These are phyloP conservation scores for Fusarium liriodendri DNA, from an alignment of 2,329 filamentous ascomycete genomes.

Conservation along the genomic window DNA sequence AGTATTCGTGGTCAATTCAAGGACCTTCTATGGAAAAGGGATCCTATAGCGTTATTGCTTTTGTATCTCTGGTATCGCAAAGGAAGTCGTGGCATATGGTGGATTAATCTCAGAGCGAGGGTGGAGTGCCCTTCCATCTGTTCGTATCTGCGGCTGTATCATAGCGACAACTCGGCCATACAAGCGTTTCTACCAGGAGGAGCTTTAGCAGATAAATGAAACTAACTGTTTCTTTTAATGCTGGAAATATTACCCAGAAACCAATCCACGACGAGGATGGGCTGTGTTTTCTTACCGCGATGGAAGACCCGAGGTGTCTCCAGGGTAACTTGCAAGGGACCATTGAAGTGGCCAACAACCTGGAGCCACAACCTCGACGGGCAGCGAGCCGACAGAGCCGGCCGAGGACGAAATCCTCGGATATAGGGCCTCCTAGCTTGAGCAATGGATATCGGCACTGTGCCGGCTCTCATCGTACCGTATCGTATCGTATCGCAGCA, in stretches of 20 bases:
- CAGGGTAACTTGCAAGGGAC: not conserved
- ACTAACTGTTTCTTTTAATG: not conserved
- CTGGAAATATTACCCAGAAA: not conserved
- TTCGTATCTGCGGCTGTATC: conserved; percentile 49
- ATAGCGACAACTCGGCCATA: conserved; percentile 41
- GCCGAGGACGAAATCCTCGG: not conserved
- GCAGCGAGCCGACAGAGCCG: not conserved
- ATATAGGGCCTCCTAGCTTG: not conserved
- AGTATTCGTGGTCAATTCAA: conserved; percentile 50
- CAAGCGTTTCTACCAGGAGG: conserved; percentile 48
- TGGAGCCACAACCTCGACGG: not conserved
- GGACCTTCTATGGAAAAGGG: conserved; percentile 45
- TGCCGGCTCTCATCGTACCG: not conserved
- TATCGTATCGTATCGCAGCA: not conserved
- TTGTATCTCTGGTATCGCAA: conserved; percentile 58
- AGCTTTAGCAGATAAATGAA: conserved; percentile 43
- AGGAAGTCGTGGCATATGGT: conserved; percentile 55
- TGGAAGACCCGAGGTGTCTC: not conserved
- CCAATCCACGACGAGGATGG: not conserved
- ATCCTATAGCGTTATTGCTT: conserved; percentile 53
- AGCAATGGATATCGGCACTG: not conserved
- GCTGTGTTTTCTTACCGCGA: not conserved
- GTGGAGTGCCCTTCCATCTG: conserved; percentile 57
- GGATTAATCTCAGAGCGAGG: conserved; percentile 54
- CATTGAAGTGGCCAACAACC: not conserved